phyloP scores from a whole-genome alignment of 2,329 filamentous ascomycete genomes.

The Fusarium pininemorale region DNA sequence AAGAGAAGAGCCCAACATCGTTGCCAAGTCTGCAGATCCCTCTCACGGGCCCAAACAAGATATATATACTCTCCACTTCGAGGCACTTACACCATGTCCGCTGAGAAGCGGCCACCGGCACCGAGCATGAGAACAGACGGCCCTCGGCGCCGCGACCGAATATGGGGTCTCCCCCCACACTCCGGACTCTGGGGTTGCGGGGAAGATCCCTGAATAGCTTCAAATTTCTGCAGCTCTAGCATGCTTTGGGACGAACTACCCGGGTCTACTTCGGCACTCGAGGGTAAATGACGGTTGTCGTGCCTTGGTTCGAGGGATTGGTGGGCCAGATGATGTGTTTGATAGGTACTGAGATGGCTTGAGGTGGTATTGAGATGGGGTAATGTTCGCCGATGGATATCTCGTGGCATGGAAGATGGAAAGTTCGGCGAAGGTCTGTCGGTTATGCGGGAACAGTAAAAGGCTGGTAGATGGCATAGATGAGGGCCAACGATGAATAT shows the following conservation, averaged over 20 bases:
- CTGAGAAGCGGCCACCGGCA: slow-evolving; percentile 1
- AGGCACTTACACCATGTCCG: not conserved
- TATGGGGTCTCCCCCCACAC: slow-evolving; percentile 15
- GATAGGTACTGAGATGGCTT: not conserved
- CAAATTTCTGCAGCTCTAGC: not conserved
- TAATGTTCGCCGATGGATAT: not conserved
- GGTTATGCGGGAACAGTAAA: not conserved
- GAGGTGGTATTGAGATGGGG: not conserved
- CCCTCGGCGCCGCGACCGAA: slow-evolving; percentile 22
- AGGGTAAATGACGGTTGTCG: not conserved
- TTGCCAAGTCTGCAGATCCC: not conserved
- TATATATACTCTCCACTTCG: not conserved
- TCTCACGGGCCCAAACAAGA: fast-evolving
- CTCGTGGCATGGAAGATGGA: not conserved
- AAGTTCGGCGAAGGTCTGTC: not conserved
- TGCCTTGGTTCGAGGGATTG: not conserved
- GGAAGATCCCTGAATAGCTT: slow-evolving; percentile 5
- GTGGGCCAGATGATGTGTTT: not conserved
- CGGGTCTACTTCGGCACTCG: not conserved
- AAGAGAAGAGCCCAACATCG: slow-evolving; percentile 4
- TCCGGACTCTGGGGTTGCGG: slow-evolving; percentile 5
- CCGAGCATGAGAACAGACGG: not conserved
- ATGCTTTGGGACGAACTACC: not conserved
- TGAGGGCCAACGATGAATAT: not conserved
- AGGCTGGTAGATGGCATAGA: not conserved